Percentiles rank a stretch among this genome's conserved stretches.
Evolutionary conservation across 768 basidiomycete genomes (phyloP).

Genomic region (Tricholoma hemisulphureum): DNA sequence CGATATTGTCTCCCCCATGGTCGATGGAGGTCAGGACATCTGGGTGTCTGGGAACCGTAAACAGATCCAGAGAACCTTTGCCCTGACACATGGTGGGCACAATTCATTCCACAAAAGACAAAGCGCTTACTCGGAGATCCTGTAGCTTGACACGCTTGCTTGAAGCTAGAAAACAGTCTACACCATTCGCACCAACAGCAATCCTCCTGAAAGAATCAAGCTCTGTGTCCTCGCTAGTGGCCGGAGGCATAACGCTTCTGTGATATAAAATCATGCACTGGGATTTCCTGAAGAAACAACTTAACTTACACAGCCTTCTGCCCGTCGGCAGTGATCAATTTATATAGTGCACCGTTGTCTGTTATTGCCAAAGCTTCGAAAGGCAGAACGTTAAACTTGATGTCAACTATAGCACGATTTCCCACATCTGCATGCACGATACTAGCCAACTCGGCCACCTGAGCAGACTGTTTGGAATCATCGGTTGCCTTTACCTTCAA

Average conservation of each 20-base stretch:
- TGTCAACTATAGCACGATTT: constrained; percentile 44
- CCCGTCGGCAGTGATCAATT: constrained; percentile 37
- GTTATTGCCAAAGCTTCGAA: constrained; percentile 46
- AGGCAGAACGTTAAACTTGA: constrained; percentile 36
- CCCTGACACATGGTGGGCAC: constrained; percentile 26
- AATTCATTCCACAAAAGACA: not conserved
- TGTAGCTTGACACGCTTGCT: constrained; percentile 40
- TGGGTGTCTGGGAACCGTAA: constrained; percentile 30
- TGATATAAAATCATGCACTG: not conserved
- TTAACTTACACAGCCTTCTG: constrained; percentile 40
- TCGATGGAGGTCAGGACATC: constrained; percentile 54
- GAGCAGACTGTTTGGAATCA: constrained; percentile 11
- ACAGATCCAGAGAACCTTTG: constrained; percentile 28
- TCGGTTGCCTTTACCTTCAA: constrained; percentile 27
- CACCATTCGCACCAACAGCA: constrained; percentile 30
- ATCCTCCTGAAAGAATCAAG: constrained; percentile 53
- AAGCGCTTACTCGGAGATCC: constrained; percentile 55
- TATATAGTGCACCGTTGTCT: constrained; percentile 51
- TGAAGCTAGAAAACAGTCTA: constrained; percentile 49
- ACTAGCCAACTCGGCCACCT: constrained; percentile 33
- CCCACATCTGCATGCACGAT: constrained; percentile 42
- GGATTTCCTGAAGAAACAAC: not conserved
- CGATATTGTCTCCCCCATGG: constrained; percentile 38
- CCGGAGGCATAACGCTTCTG: constrained; percentile 10
- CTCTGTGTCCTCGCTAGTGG: constrained; percentile 4